These are phyloP conservation scores for Xylaria polymorpha DNA, from an alignment of 2,329 filamentous ascomycete genomes.

Conservation along the genomic window DNA sequence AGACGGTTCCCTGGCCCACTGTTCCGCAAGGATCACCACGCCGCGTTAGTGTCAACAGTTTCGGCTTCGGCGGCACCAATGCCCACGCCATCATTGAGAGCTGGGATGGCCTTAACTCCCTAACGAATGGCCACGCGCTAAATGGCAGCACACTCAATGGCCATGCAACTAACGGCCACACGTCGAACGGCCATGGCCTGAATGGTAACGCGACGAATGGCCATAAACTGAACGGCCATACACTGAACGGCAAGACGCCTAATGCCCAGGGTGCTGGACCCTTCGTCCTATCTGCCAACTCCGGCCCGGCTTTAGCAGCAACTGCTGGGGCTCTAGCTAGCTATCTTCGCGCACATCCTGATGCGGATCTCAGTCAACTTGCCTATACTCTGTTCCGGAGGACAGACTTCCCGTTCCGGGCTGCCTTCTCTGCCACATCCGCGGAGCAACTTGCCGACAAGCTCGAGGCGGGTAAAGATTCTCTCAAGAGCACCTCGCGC, in stretches of 20 bases:
- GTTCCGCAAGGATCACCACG: slow-evolving; percentile 20
- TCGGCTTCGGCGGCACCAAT: slow-evolving; percentile 29
- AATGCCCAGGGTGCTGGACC: slow-evolving; percentile 7
- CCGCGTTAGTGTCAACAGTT: slow-evolving; percentile 39
- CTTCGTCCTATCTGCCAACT: slow-evolving; percentile 20
- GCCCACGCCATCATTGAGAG: slow-evolving; percentile 28
- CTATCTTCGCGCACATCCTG: neutral
- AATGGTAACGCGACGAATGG: neutral
- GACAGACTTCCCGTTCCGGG: slow-evolving; percentile 7
- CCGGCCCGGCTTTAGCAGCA: neutral
- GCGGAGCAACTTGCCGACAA: slow-evolving; percentile 14
- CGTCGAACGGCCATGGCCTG: no score
- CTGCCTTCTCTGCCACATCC: slow-evolving; percentile 11
- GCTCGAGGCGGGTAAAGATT: neutral
- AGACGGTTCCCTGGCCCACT: slow-evolving; percentile 4
- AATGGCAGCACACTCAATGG: neutral
- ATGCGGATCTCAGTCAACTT: neutral
- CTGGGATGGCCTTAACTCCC: neutral
- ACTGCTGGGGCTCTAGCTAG: neutral
- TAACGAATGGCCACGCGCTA: neutral
- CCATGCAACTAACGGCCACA: neutral
- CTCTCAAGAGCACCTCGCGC: slow-evolving; percentile 11
- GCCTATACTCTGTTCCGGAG: slow-evolving; percentile 13
- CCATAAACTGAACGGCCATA: neutral
- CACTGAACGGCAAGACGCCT: neutral